phyloP scores from a whole-genome alignment of 106 monocot species.

The Iris macrosiphon region DNA sequence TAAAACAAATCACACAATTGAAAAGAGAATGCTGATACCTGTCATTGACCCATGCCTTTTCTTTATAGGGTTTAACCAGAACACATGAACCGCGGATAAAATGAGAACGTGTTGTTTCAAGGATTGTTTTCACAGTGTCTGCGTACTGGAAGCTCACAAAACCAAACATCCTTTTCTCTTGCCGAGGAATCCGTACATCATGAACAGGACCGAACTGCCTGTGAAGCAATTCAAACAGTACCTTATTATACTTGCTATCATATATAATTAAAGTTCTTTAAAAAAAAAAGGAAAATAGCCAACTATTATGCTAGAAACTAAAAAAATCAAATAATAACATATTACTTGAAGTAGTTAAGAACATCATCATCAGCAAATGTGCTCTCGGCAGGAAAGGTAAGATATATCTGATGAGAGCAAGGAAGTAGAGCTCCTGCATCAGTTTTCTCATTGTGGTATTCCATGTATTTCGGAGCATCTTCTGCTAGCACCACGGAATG shows the following conservation, averaged over 20 bases:
- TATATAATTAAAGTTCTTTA: neutral
- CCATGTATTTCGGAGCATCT: slow-evolving; percentile 21
- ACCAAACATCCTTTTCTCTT: slow-evolving; percentile 76
- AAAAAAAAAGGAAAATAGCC: neutral
- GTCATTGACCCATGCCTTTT: slow-evolving; percentile 35
- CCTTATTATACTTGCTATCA: too few species aligned
- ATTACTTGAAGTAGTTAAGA: slow-evolving; percentile 66
- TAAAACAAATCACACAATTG: too few species aligned
- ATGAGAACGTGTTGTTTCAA: slow-evolving; percentile 45
- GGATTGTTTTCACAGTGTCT: slow-evolving; percentile 48
- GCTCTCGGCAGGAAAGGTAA: slow-evolving; percentile 33
- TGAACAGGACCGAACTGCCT: slow-evolving; percentile 68
- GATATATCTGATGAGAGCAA: slow-evolving; percentile 22
- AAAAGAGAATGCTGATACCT: too few species aligned
- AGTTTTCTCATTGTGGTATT: slow-evolving; percentile 17
- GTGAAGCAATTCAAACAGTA: neutral
- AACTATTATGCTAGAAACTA: neutral
- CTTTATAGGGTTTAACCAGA: slow-evolving; percentile 69
- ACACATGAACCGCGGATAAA: slow-evolving; percentile 49
- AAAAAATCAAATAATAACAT: neutral
- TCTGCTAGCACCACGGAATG: slow-evolving; percentile 48
- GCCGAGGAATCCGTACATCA: slow-evolving; percentile 63
- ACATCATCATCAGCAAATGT: slow-evolving; percentile 73
- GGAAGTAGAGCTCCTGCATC: slow-evolving; percentile 9
- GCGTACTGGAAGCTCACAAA: slow-evolving; percentile 58